Percentiles rank a stretch among this genome's conserved stretches.
Conservation (phyloP, 1,284 basidiomycete genomes). For the Ustilago tritici region DNA sequence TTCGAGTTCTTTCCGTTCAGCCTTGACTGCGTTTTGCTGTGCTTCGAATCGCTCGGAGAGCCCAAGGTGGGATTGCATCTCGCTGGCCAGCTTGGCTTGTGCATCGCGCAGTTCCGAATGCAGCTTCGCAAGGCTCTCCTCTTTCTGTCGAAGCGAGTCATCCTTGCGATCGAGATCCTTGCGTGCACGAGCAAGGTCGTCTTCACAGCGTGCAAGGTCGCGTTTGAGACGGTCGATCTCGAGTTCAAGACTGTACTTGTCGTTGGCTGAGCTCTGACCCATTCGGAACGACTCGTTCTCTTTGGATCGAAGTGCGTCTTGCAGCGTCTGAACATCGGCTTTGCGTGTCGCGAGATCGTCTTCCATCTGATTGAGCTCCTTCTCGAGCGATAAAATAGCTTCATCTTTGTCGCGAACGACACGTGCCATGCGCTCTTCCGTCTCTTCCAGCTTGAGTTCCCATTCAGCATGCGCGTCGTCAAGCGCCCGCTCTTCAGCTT, state of each 20-base stretch:
- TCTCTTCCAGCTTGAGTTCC: slow-evolving; percentile 68
- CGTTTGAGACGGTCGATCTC: slow-evolving; percentile 89
- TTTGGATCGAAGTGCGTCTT: slow-evolving; percentile 78
- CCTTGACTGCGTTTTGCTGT: slow-evolving; percentile 50
- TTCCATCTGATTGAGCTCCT: slow-evolving; percentile 57
- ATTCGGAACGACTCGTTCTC: slow-evolving; percentile 75
- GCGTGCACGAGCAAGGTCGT: slow-evolving; percentile 80
- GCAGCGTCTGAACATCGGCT: slow-evolving; percentile 71
- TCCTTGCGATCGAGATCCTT: slow-evolving; percentile 81
- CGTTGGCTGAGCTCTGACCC: slow-evolving; percentile 83
- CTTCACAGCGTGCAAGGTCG: slow-evolving; percentile 83
- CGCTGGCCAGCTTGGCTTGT: slow-evolving; percentile 58
- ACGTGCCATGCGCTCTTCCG: slow-evolving; percentile 56
- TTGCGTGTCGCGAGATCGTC: slow-evolving; percentile 52
- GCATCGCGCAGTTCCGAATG: slow-evolving; percentile 59
- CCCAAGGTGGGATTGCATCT: slow-evolving; percentile 58
- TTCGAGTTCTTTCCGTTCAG: slow-evolving; percentile 53
- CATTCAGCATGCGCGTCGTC: slow-evolving; percentile 70
- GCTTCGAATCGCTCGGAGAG: slow-evolving; percentile 65
- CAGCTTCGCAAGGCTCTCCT: slow-evolving; percentile 76
- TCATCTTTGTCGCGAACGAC: slow-evolving; percentile 61
- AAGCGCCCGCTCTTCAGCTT: slow-evolving; percentile 70
- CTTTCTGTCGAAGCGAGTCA: slow-evolving; percentile 76
- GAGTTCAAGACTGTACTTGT: slow-evolving; percentile 86
- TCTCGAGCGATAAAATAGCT: slow-evolving; percentile 54